These are phyloP conservation scores for Neckera pumila DNA, from an alignment of 225 moss, liverwort and hornwort species.

Conservation along the genomic window DNA sequence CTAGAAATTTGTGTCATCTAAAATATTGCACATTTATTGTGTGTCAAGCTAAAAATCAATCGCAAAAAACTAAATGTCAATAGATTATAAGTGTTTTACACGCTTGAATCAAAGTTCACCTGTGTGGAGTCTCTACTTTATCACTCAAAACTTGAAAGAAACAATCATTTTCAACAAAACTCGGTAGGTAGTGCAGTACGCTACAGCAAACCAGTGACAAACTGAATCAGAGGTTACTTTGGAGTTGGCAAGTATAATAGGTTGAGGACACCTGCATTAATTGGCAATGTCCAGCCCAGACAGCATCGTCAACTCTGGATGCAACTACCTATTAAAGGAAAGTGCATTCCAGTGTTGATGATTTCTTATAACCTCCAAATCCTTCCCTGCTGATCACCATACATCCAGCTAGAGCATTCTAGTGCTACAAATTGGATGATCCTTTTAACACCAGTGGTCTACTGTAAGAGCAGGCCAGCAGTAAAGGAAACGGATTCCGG, in stretches of 20 bases:
- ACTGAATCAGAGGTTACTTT: not conserved
- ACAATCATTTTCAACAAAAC: not conserved
- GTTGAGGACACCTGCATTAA: not conserved
- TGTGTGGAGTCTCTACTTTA: not conserved
- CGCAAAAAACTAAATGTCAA: not conserved
- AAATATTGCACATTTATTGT: not conserved
- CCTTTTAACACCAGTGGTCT: not conserved
- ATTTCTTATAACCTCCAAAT: conserved; percentile 6
- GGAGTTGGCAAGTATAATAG: not conserved
- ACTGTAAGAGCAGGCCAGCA: not conserved
- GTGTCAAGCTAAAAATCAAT: not conserved
- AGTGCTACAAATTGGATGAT: not conserved
- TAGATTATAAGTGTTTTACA: not conserved
- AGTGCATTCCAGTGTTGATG: not conserved
- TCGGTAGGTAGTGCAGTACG: not conserved
- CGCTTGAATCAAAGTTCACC: too few species aligned
- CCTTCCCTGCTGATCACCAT: not conserved
- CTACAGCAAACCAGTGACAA: not conserved
- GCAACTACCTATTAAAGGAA: not conserved
- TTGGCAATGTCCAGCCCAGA: not conserved
- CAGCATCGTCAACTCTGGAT: not conserved
- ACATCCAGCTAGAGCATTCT: not conserved
- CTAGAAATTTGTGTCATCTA: not conserved
- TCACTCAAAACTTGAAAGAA: not conserved
- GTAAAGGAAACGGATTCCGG: not conserved